phyloP scores from a whole-genome alignment of 1,284 basidiomycete genomes.

The Fomitopsis pinicola region DNA sequence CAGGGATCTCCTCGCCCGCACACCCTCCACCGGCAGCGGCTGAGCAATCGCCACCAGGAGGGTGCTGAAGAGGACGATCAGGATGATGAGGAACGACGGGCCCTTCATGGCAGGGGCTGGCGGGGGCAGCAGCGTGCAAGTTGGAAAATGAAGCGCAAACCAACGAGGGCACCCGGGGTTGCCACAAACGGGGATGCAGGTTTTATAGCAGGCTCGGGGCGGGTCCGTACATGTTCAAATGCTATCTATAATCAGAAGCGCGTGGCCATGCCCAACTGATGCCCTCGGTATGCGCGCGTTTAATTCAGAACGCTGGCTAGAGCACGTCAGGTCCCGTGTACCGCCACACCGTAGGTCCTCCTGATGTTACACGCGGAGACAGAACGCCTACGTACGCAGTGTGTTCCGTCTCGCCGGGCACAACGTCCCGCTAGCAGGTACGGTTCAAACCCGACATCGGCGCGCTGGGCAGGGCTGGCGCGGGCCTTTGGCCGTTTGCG shows the following conservation, averaged over 20 bases:
- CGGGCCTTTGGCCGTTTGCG: background rate
- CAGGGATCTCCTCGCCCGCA: constrained; percentile 13
- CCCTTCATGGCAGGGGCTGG: constrained; percentile 11
- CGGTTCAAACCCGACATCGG: background rate
- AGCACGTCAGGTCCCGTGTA: background rate
- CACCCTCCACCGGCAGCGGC: constrained; percentile 13
- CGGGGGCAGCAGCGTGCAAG: background rate
- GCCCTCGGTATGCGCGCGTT: background rate
- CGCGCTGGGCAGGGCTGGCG: background rate
- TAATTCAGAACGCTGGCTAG: background rate
- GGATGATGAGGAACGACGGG: constrained; percentile 16
- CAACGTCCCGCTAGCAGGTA: background rate
- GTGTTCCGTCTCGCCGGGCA: background rate
- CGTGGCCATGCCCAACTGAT: background rate
- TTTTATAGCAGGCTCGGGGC: background rate
- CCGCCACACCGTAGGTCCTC: background rate
- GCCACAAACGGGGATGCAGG: background rate
- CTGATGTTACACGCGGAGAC: background rate
- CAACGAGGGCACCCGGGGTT: background rate
- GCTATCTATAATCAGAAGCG: background rate
- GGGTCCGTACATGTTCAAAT: background rate
- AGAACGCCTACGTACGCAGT: background rate
- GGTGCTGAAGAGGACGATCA: constrained; percentile 14
- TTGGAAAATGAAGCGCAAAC: background rate
- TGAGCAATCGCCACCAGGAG: constrained; percentile 9